Evolutionary conservation across 805 yeast species (phyloP).

Genomic region (Lipomyces kockii): DNA sequence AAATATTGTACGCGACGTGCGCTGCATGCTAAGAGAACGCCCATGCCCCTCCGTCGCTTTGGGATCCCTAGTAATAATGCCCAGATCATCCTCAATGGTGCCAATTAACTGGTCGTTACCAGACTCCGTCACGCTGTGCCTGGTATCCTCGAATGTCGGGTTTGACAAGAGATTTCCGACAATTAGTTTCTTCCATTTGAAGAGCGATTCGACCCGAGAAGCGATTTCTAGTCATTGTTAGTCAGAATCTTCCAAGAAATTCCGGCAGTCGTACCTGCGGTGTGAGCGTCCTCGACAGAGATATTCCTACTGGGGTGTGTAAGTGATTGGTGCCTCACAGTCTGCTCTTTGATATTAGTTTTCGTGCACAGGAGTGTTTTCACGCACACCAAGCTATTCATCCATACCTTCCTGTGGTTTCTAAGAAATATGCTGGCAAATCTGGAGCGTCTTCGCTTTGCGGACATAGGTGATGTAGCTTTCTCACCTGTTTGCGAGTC

Average conservation of each 20-base stretch:
- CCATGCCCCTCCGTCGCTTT: background rate
- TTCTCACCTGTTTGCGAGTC: background rate
- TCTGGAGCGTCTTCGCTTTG: background rate
- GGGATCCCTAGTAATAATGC: background rate
- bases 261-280: background rate
- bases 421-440: background rate
- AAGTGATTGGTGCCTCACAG: background rate
- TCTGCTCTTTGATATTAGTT: background rate
- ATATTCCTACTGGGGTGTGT: background rate
- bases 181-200: background rate
- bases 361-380: background rate
- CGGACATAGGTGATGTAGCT: background rate
- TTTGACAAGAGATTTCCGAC: background rate
- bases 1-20: conserved; percentile 1
- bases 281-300: background rate
- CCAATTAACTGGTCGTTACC: background rate
- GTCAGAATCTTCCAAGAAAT: background rate
- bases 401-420: background rate
- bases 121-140: background rate
- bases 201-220: background rate
- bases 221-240: background rate
- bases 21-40: background rate
- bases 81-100: background rate
- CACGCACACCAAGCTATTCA: background rate
- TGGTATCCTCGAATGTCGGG: background rate